Conservation (phyloP, 2,329 filamentous ascomycete genomes). For the Cytospora mali region DNA sequence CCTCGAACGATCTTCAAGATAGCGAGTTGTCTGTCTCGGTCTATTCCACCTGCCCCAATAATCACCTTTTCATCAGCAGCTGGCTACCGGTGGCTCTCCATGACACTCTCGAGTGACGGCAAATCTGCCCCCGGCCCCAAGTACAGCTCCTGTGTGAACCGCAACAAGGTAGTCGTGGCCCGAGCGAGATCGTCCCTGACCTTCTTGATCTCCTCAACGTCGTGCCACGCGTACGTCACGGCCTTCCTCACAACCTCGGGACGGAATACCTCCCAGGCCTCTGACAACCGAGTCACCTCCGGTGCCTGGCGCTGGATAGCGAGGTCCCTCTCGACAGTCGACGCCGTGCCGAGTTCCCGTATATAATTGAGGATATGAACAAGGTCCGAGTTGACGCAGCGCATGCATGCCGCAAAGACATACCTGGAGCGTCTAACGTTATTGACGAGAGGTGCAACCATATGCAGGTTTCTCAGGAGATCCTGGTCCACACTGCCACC, state of each 20-base stretch:
- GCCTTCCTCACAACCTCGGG: background rate
- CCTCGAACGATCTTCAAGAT: too few species aligned
- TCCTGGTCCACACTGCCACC: background rate
- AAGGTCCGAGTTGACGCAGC: background rate
- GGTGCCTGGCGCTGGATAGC: background rate
- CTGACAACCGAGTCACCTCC: background rate
- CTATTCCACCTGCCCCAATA: too few species aligned
- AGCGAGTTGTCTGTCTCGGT: too few species aligned
- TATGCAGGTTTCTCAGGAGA: background rate
- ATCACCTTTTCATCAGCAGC: background rate
- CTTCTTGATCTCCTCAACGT: background rate
- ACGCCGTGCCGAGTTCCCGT: background rate
- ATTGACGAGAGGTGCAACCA: background rate
- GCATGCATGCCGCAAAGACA: background rate
- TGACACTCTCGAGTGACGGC: background rate
- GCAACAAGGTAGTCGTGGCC: background rate
- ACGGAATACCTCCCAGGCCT: background rate
- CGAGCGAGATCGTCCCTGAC: background rate
- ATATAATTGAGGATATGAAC: background rate
- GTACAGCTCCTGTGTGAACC: background rate
- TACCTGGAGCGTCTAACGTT: too few species aligned
- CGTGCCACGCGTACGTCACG: background rate
- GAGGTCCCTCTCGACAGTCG: background rate
- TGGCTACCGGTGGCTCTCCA: background rate
- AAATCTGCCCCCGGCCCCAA: background rate